Evolutionary conservation across 2,329 filamentous ascomycete genomes (phyloP).

Genomic region (Emericellopsis atlantica): DNA sequence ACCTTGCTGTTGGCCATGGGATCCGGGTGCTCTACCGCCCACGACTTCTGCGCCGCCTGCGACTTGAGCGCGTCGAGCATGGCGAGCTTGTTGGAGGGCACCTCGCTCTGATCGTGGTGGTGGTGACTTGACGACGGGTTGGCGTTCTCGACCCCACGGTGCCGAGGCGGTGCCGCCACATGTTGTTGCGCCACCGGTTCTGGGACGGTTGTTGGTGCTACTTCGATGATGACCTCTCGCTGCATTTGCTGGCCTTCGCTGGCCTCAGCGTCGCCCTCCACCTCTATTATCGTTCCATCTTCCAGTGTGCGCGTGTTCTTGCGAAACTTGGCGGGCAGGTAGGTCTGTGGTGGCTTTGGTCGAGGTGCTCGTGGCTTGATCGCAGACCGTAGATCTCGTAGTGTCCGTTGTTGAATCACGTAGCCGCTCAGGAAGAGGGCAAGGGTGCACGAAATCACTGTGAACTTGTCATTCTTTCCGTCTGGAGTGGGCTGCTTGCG

Average conservation of each 20-base stretch:
- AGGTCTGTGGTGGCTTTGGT: constrained; percentile 31
- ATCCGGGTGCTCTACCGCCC: constrained; percentile 20
- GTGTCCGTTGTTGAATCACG: constrained; percentile 73
- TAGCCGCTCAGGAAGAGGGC: constrained; percentile 84
- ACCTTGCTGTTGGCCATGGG: constrained; percentile 25
- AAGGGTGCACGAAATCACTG: constrained; percentile 65
- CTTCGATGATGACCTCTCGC: constrained; percentile 12
- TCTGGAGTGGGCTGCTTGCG: constrained; percentile 7
- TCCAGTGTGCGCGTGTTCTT: constrained; percentile 27
- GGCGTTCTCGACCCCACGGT: too few relatives aligned
- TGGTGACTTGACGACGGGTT: constrained; percentile 1
- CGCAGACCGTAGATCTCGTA: constrained; percentile 62
- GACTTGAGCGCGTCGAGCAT: constrained; percentile 18
- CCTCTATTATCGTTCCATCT: constrained; percentile 29
- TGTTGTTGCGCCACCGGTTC: constrained; percentile 6
- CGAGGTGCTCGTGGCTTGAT: constrained; percentile 38
- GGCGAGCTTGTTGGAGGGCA: constrained; percentile 13
- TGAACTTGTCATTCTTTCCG: constrained; percentile 3
- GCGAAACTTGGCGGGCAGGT: constrained; percentile 37
- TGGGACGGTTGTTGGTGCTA: constrained; percentile 14
- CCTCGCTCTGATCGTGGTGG: constrained; percentile 7
- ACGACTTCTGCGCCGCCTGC: constrained; percentile 18
- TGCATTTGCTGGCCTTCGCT: neutral
- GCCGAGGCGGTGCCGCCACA: too few relatives aligned
- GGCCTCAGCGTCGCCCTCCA: constrained; percentile 12